Base-by-base conservation (phyloP, 352 stramenopile species). In the Thraustochytrium striatum region DNA sequence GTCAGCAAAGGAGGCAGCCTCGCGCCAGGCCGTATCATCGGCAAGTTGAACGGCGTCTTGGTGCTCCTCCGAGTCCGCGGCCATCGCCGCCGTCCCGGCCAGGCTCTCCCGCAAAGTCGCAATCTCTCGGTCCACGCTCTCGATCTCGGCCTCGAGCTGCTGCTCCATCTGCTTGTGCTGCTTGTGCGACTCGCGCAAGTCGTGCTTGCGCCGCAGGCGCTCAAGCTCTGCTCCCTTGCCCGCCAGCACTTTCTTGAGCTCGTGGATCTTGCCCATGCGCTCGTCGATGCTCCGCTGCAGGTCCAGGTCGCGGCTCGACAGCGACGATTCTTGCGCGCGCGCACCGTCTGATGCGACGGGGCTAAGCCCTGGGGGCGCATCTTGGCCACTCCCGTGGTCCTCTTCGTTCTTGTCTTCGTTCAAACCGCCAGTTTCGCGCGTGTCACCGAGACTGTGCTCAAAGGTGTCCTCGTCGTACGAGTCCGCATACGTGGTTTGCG, bases 381-480 rank as follows among this genome's bases (percentile, higher is more conserved):
- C 25, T 28, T 59, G 19, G 3, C n/a, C 58, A 69, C 30, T 30
- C 9, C 25, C 58, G 0, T 55, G 19, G 13, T 47, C 58, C 33
- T 52, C 58, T 5, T 69, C 58, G 0, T 55, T 30, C 1, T 73
- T 41, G 8, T 41, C 62, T 38, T 73, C 62, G 16, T 73, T n/a
- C n/a, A n/a, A n/a, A n/a, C n/a, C n/a, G n/a, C n/a, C n/a, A n/a
- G n/a, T n/a, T n/a, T n/a, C n/a, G n/a, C n/a, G n/a, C n/a, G n/a
- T n/a, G n/a, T n/a, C n/a, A n/a, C n/a, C n/a, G n/a, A n/a, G n/a
- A n/a, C n/a, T n/a, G n/a, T n/a, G 39, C 25, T 73, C 62, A 59
- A 73, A 73, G 41, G 25, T 73, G 5, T 73, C 62, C 32, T 59
- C 62, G 28, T 73, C 21, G 32, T 59, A 57, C 5, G 25, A 19